phyloP scores from a whole-genome alignment of 257 asterid genomes.

The Ajuga chamaepitys region DNA sequence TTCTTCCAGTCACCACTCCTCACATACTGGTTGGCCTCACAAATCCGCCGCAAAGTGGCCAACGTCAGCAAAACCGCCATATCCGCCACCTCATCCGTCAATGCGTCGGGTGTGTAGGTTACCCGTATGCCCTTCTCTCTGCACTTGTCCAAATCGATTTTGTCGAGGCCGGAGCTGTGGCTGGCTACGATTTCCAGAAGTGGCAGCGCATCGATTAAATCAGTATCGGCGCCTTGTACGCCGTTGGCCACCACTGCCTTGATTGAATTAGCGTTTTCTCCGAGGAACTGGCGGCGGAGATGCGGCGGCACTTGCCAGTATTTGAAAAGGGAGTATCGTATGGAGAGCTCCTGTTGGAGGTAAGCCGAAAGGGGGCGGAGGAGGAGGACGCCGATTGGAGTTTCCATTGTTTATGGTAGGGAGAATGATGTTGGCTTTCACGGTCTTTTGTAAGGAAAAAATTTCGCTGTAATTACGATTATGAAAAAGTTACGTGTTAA shows the following conservation, averaged over 20 bases:
- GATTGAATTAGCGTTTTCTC: conserved; percentile 25
- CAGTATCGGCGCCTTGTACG: conserved; percentile 40
- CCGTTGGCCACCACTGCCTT: conserved; percentile 46
- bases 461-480: not conserved
- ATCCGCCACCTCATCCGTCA: conserved; percentile 58
- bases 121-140: conserved; percentile 50
- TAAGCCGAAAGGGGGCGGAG: conserved; percentile 44
- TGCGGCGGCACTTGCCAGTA: conserved; percentile 39
- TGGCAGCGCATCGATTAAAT: conserved; percentile 46
- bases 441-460: not conserved
- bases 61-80: conserved; percentile 37
- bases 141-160: conserved; percentile 49
- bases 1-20: conserved; percentile 43
- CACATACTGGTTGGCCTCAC: conserved; percentile 33
- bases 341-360: conserved; percentile 36
- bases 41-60: conserved; percentile 49
- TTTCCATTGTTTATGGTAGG: conserved; percentile 16
- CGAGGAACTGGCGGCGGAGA: conserved; percentile 28
- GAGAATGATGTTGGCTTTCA: not conserved
- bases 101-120: conserved; percentile 46
- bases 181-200: conserved; percentile 43
- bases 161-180: conserved; percentile 55
- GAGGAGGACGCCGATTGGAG: conserved; percentile 34
- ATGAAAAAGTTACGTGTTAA: not conserved
- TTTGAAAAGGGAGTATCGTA: conserved; percentile 40